Percentiles rank a stretch among this genome's conserved stretches.
Evolutionary conservation across 1,284 basidiomycete species (phyloP).

Genomic region (Boletellus sp.): DNA sequence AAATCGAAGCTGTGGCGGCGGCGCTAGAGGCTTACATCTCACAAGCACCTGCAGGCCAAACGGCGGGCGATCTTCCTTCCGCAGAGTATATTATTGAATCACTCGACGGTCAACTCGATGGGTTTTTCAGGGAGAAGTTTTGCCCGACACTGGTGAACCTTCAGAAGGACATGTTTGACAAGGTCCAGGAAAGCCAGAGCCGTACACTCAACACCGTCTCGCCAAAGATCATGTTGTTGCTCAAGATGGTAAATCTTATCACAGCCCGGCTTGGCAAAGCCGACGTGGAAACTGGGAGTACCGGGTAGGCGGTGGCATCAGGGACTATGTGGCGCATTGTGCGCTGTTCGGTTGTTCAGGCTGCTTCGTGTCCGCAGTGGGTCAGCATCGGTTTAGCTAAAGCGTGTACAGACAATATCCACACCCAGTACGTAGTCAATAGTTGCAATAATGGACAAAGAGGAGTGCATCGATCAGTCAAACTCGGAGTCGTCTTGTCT

Average conservation of each 20-base stretch:
- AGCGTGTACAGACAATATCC: slow-evolving; percentile 5
- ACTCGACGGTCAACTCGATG: slow-evolving; percentile 39
- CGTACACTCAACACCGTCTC: slow-evolving; percentile 40
- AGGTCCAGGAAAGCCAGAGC: slow-evolving; percentile 36
- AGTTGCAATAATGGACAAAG: slow-evolving; percentile 10
- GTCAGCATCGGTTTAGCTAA: slow-evolving; percentile 1
- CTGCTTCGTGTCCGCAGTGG: not conserved
- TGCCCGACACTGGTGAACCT: slow-evolving; percentile 36
- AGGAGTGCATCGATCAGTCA: slow-evolving; percentile 39
- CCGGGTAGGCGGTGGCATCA: slow-evolving; percentile 5
- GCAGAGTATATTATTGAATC: slow-evolving; percentile 41
- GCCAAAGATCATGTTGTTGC: slow-evolving; percentile 33
- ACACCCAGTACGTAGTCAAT: slow-evolving; percentile 14
- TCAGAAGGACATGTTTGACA: slow-evolving; percentile 36
- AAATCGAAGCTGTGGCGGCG: slow-evolving; percentile 39
- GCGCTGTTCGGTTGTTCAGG: not conserved
- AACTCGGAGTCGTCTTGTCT: slow-evolving; percentile 72
- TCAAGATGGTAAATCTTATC: slow-evolving; percentile 30
- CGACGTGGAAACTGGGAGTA: slow-evolving; percentile 14
- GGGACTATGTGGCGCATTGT: not conserved
- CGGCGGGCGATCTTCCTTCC: slow-evolving; percentile 31
- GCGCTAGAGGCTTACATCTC: slow-evolving; percentile 40
- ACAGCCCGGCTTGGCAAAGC: slow-evolving; percentile 28
- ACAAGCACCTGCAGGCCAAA: slow-evolving; percentile 28
- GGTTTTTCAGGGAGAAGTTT: slow-evolving; percentile 39